Percentiles rank a stretch among this genome's conserved stretches.
Evolutionary conservation across 352 stramenopile genomes (phyloP).

Genomic region (Globisporangium splendens): DNA sequence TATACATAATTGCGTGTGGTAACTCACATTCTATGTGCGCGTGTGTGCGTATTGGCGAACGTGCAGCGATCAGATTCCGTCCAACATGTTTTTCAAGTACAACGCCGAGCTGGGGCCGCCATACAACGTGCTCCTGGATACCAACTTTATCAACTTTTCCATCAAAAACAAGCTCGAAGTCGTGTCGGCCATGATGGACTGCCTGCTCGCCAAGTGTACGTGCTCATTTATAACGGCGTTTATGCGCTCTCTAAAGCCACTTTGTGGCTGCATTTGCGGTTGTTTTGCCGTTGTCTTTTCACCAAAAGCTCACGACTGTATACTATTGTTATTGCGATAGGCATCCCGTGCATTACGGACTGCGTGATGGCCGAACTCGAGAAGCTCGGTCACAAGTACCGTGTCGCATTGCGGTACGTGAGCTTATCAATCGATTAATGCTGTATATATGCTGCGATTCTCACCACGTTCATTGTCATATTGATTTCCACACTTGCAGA

Average conservation of each 20-base stretch:
- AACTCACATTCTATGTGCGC: too few relatives aligned
- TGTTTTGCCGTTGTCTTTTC: neutral
- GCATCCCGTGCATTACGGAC: slow-evolving; percentile 97
- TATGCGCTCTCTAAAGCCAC: neutral
- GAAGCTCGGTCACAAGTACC: slow-evolving; percentile 99
- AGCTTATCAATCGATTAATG: too few relatives aligned
- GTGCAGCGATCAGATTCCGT: slow-evolving; percentile 95
- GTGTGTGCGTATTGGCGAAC: too few relatives aligned
- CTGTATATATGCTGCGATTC: neutral
- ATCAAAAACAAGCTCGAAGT: slow-evolving; percentile 99
- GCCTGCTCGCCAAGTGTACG: slow-evolving; percentile 98
- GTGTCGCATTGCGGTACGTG: slow-evolving; percentile 66
- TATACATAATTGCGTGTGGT: neutral
- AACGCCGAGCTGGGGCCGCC: slow-evolving; percentile 97
- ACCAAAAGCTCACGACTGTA: neutral
- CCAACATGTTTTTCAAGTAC: slow-evolving; percentile 99
- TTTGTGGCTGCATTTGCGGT: neutral
- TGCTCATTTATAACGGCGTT: neutral
- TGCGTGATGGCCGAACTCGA: slow-evolving; percentile 99
- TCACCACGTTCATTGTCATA: too few relatives aligned
- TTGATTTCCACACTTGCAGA: slow-evolving; percentile 12
- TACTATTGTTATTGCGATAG: slow-evolving; percentile 19
- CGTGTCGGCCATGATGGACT: slow-evolving; percentile 99
- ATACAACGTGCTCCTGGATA: slow-evolving; percentile 99
- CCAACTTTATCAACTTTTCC: slow-evolving; percentile 99